phyloP scores from a whole-genome alignment of 169 alveolate species.

The Theileria equi region DNA sequence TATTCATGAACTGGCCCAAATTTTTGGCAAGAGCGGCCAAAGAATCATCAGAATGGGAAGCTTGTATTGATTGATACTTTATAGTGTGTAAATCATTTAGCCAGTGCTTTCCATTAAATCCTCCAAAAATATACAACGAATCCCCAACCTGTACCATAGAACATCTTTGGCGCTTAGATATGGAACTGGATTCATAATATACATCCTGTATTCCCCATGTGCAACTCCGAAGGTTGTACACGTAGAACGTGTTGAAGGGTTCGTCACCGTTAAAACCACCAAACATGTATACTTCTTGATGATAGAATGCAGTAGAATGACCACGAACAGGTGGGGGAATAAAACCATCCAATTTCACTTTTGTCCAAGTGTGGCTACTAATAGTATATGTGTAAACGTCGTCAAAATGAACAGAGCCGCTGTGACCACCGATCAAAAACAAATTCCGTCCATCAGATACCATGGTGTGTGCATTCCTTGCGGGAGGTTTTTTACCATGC shows the following conservation, averaged over 20 bases:
- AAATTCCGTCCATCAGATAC: conserved; percentile 63
- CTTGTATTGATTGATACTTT: conserved; percentile 9
- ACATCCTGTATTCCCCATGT: conserved; percentile 49
- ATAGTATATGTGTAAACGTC: conserved; percentile 63
- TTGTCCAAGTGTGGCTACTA: conserved; percentile 61
- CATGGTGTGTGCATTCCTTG: conserved; percentile 73
- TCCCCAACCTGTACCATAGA: conserved; percentile 30
- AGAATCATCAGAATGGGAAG: conserved; percentile 1
- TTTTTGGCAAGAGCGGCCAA: conserved; percentile 37
- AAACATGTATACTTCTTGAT: conserved; percentile 66
- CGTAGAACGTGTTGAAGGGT: conserved; percentile 58
- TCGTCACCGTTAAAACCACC: conserved; percentile 75
- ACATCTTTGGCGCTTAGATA: conserved; percentile 47
- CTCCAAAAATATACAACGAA: conserved; percentile 68
- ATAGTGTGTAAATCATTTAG: conserved; percentile 65
- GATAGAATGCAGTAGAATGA: conserved; percentile 55
- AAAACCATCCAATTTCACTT: conserved; percentile 38
- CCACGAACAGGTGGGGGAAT: conserved; percentile 73
- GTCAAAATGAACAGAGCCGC: conserved; percentile 66
- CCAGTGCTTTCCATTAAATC: conserved; percentile 70
- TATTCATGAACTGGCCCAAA: conserved; percentile 27
- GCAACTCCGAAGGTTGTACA: conserved; percentile 55
- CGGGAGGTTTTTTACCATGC: conserved; percentile 64
- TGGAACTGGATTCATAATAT: conserved; percentile 18
- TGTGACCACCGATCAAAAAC: conserved; percentile 71